A percentile compares a stretch with the other conserved stretches of the same genome.
phyloP scores from a whole-genome alignment of 805 yeast genomes.

The Dipodascus albidus region DNA sequence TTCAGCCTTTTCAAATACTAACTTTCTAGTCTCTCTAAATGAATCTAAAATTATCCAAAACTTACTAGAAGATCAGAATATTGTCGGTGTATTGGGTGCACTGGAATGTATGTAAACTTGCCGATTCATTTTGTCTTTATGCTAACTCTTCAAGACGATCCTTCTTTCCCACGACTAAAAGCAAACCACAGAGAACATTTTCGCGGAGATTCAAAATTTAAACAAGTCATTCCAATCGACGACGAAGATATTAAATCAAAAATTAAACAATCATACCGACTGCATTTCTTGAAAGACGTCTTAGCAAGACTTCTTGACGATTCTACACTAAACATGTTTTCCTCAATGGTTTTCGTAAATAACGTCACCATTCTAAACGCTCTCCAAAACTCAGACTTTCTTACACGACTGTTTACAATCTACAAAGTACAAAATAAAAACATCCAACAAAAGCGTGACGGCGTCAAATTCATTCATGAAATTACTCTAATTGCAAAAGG shows the following conservation, averaged over 20 bases:
- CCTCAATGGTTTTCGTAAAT: slow-evolving; percentile 54
- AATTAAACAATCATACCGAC: slow-evolving; percentile 62
- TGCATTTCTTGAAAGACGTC: slow-evolving; percentile 78
- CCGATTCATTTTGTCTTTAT: not conserved
- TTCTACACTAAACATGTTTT: slow-evolving; percentile 52
- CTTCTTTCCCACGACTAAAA: slow-evolving; percentile 69
- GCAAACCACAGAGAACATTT: slow-evolving; percentile 69
- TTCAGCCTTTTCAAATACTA: slow-evolving; percentile 1
- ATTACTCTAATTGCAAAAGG: slow-evolving; percentile 64
- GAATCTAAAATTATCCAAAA: slow-evolving; percentile 51
- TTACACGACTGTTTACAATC: slow-evolving; percentile 46
- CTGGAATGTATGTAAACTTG: slow-evolving; percentile 41
- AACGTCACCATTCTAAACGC: slow-evolving; percentile 56
- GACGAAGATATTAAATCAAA: slow-evolving; percentile 38
- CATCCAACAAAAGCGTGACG: slow-evolving; percentile 40
- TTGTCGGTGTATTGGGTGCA: slow-evolving; percentile 60
- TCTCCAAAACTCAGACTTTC: slow-evolving; percentile 43
- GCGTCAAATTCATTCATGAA: slow-evolving; percentile 70
- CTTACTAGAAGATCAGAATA: slow-evolving; percentile 41
- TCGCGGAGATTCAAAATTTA: slow-evolving; percentile 45
- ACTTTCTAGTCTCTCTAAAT: slow-evolving; percentile 46
- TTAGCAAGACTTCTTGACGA: slow-evolving; percentile 77
- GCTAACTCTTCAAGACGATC: slow-evolving; percentile 40
- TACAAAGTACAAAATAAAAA: slow-evolving; percentile 28
- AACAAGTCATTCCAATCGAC: slow-evolving; percentile 57